Conservation (phyloP, 805 yeast species). For the Ogataea chonburiensis region DNA sequence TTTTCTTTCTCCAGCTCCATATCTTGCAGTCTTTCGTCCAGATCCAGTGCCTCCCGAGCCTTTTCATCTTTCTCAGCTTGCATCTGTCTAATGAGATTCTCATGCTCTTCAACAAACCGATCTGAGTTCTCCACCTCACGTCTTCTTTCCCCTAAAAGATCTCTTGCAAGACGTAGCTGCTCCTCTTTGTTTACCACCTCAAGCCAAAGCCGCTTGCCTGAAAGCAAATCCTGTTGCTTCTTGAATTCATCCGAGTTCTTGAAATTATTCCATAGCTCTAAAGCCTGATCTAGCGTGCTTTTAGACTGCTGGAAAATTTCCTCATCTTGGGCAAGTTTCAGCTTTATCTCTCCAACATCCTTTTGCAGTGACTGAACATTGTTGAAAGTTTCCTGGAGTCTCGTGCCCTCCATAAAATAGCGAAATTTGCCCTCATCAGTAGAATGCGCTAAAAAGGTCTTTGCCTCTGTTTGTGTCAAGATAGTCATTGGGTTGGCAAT, state of each 20-base stretch:
- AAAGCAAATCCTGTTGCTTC: slow-evolving; percentile 38
- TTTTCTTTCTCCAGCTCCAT: slow-evolving; percentile 15
- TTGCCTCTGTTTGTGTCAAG: slow-evolving; percentile 90
- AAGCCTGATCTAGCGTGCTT: slow-evolving; percentile 42
- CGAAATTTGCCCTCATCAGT: slow-evolving; percentile 69
- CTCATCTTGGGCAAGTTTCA: slow-evolving; percentile 39
- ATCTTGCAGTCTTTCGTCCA: slow-evolving; percentile 15
- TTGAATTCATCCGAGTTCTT: slow-evolving; percentile 41
- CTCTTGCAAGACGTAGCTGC: slow-evolving; percentile 23
- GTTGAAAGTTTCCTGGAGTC: slow-evolving; percentile 61
- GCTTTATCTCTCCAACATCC: slow-evolving; percentile 40
- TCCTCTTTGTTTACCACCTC: slow-evolving; percentile 35
- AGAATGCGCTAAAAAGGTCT: slow-evolving; percentile 80
- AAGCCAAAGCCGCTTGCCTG: slow-evolving; percentile 52
- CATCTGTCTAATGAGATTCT: slow-evolving; percentile 5
- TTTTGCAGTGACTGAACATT: slow-evolving; percentile 45
- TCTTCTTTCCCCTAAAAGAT: slow-evolving; percentile 18
- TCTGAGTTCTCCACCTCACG: slow-evolving; percentile 21
- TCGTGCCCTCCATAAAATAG: slow-evolving; percentile 78
- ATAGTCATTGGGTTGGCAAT: slow-evolving; percentile 91
- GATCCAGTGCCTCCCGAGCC: slow-evolving; percentile 15
- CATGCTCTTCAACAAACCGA: slow-evolving; percentile 19
- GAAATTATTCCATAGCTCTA: slow-evolving; percentile 39
- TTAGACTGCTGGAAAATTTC: slow-evolving; percentile 33
- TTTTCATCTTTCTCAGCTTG: slow-evolving; percentile 22